Conservation (phyloP, 106 monocot genomes). For the Allium fistulosum region DNA sequence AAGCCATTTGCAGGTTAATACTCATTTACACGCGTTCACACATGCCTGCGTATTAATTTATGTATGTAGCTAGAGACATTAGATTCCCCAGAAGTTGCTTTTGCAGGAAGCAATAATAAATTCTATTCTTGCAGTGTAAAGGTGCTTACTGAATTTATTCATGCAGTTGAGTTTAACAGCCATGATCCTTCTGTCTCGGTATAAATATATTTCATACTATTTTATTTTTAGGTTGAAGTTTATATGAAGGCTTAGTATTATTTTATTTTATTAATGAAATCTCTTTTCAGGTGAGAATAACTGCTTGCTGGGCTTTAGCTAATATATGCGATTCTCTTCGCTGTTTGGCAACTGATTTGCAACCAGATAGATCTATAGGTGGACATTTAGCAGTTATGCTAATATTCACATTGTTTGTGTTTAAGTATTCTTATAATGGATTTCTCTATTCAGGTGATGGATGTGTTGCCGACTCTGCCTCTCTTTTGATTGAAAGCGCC, state of each 20-base stretch:
- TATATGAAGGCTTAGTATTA: no score
- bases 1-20: constrained; percentile 48
- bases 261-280: neutral
- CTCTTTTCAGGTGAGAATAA: constrained; percentile 61
- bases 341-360: constrained; percentile 33
- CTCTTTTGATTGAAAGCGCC: constrained; percentile 66
- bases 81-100: no score
- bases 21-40: no score
- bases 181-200: constrained; percentile 59
- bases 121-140: constrained; percentile 33
- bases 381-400: constrained; percentile 1
- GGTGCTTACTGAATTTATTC: constrained; percentile 54
- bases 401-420: neutral
- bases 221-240: no score
- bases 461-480: constrained; percentile 11
- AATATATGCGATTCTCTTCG: constrained; percentile 97
- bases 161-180: constrained; percentile 59
- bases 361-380: constrained; percentile 24
- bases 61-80: no score
- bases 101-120: no score
- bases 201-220: constrained; percentile 2
- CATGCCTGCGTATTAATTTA: no score
- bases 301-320: constrained; percentile 95
- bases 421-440: neutral
- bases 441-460: constrained; percentile 35